phyloP scores from a whole-genome alignment of 2,329 filamentous ascomycete species.

The Hymenotorrendiella dingleyae region DNA sequence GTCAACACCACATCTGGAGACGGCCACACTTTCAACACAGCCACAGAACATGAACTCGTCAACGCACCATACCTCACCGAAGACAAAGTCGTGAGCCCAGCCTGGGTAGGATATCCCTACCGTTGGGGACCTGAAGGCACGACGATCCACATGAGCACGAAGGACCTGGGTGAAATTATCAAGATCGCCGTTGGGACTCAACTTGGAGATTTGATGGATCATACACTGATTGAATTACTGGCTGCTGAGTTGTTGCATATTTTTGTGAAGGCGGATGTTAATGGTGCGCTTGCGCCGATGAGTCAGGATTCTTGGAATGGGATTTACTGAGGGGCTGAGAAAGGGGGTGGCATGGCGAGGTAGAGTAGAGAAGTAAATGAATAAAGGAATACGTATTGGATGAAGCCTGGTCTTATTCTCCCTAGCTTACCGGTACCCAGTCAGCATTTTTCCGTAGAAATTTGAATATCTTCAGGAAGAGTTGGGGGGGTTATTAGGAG shows the following conservation, averaged over 20 bases:
- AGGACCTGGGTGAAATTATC: conserved; percentile 15
- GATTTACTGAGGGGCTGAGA: too few species aligned
- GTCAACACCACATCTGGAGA: conserved; percentile 17
- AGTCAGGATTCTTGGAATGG: conserved; percentile 18
- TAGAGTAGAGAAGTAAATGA: too few species aligned
- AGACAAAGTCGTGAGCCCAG: conserved; percentile 13
- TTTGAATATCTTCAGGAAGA: too few species aligned
- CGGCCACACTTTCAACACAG: conserved; percentile 10
- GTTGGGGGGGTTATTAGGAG: too few species aligned
- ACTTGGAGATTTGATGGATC: conserved; percentile 5
- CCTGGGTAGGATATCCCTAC: conserved; percentile 21
- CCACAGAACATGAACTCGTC: conserved; percentile 14
- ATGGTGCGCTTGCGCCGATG: conserved; percentile 16
- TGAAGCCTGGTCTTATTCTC: too few species aligned
- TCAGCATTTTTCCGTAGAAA: too few species aligned
- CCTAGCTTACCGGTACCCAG: too few species aligned
- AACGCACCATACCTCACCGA: conserved; percentile 16
- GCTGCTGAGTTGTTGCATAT: conserved; percentile 18
- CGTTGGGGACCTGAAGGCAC: conserved; percentile 23
- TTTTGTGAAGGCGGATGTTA: conserved; percentile 21
- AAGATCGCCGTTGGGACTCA: conserved; percentile 14
- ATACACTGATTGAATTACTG: conserved; percentile 14
- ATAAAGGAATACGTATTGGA: too few species aligned
- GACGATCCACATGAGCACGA: conserved; percentile 15
- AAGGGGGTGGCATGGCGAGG: too few species aligned